Conservation (phyloP, 1,139 yeast genomes). For the Saccharomycopsis crataegensis region DNA sequence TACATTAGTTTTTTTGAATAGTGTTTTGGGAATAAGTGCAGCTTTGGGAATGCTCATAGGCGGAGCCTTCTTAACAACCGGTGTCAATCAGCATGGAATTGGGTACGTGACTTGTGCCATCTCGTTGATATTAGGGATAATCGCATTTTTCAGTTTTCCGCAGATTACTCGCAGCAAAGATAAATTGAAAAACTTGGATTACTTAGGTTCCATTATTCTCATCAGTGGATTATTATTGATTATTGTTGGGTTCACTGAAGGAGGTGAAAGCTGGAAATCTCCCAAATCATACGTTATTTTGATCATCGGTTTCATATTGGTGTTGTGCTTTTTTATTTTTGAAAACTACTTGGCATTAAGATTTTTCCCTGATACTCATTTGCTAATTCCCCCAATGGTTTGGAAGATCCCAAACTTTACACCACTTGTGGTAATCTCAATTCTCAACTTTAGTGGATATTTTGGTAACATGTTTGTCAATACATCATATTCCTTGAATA, state of each 20-base stretch:
- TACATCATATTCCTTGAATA: conserved; percentile 11
- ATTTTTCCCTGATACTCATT: conserved; percentile 5
- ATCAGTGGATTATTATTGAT: conserved; percentile 27
- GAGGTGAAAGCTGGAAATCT: conserved; percentile 24
- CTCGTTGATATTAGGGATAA: conserved; percentile 19
- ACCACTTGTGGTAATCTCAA: conserved; percentile 3
- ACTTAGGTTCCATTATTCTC: conserved; percentile 24
- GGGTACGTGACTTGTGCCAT: conserved; percentile 27
- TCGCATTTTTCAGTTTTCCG: conserved; percentile 22
- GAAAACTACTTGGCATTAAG: conserved; percentile 13
- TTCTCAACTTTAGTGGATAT: conserved; percentile 13
- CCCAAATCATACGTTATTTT: conserved; percentile 24
- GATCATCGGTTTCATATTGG: conserved; percentile 24
- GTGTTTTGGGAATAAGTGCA: conserved; percentile 25
- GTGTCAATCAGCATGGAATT: conserved; percentile 28
- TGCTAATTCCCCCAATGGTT: neutral
- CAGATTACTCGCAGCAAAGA: conserved; percentile 19
- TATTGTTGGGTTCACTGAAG: conserved; percentile 26
- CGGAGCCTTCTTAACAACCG: conserved; percentile 28
- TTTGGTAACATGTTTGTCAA: conserved; percentile 10
- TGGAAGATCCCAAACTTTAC: conserved; percentile 9
- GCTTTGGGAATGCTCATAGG: conserved; percentile 26
- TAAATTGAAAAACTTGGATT: conserved; percentile 26
- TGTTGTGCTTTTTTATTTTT: conserved; percentile 21
- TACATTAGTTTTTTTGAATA: conserved; percentile 24